Conservation (phyloP, 164 flowering plant genomes). For the Aristolochia californica region DNA sequence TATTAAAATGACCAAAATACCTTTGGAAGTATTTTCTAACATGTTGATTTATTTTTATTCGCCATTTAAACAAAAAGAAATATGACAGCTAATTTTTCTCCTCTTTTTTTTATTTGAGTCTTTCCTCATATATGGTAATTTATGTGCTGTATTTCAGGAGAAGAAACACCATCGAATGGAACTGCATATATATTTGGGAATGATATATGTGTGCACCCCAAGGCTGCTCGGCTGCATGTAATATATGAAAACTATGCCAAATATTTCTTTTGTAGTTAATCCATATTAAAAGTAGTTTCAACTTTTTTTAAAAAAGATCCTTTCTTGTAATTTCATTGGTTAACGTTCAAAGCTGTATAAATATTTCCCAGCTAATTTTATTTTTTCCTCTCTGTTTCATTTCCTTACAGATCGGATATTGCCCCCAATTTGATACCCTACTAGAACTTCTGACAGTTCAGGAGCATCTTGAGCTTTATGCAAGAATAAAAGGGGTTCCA, state of each 20-base stretch:
- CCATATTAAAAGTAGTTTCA: too few species aligned
- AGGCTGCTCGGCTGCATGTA: constrained; percentile 83
- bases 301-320: too few species aligned
- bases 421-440: constrained; percentile 96
- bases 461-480: constrained; percentile 98
- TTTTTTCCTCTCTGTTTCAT: not conserved
- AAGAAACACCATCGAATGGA: constrained; percentile 78
- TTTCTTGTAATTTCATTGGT: too few species aligned
- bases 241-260: not conserved
- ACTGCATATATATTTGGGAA: constrained; percentile 85
- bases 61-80: too few species aligned
- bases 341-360: not conserved
- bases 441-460: constrained; percentile 66
- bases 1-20: too few species aligned
- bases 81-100: too few species aligned
- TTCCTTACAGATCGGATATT: constrained; percentile 72
- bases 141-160: constrained; percentile 36
- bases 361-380: not conserved
- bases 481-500: constrained; percentile 87
- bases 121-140: too few species aligned
- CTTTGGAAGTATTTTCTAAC: too few species aligned
- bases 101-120: too few species aligned
- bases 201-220: constrained; percentile 71
- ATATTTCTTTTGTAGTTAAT: too few species aligned
- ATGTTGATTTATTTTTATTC: too few species aligned